Base-by-base conservation (phyloP, 2,329 filamentous ascomycete species). In the Chalara sp. region DNA sequence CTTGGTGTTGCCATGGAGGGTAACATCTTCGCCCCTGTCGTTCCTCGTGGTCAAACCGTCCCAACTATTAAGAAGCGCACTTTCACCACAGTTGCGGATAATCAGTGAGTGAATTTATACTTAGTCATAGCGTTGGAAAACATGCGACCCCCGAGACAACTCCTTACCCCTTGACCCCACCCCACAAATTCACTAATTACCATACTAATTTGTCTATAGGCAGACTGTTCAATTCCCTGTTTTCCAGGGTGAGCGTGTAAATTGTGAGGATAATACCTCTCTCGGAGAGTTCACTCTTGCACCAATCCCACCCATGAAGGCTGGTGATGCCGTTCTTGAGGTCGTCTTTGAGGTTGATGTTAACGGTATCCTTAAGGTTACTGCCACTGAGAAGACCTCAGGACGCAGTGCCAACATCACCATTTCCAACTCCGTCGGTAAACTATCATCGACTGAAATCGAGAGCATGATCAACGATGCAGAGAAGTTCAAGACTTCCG, bases 321-420 rank as follows among this genome's bases (percentile, higher is more conserved):
- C 93, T 67, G 92, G 93, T 71, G 93, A 99, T 70, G 88, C 93
- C 63, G 91, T 95, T 61, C 87, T 99, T 44, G 93, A 99, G 77
- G 88, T 92, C 63, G 90, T 97, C 72, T 97, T 99, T 76, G 93
- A 99, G 79, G 93, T 99, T 68, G 93, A 99, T 64, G 93, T 96
- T 81, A 99, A 99, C 80, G 93, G 93, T 86, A 96, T 96, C 72
- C 86, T 99, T 61, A 99, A 99, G 85, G 93, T 97, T 67, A 97
- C 92, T 58, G 93, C 93, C 62, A 96, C 92, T 45, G 93, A 99
- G 83, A 99, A 99, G 85, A 92, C 89, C 63, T 96, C 93, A 33
- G 93, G 93, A 67, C 91, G 93, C 72, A 93, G 81, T 68, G 93
- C 93, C 75, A 99, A 99, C 84, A 99, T 99, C 73, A 99, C 93